phyloP scores from a whole-genome alignment of 768 basidiomycete species.

The Kwoniella newhampshirensis region DNA sequence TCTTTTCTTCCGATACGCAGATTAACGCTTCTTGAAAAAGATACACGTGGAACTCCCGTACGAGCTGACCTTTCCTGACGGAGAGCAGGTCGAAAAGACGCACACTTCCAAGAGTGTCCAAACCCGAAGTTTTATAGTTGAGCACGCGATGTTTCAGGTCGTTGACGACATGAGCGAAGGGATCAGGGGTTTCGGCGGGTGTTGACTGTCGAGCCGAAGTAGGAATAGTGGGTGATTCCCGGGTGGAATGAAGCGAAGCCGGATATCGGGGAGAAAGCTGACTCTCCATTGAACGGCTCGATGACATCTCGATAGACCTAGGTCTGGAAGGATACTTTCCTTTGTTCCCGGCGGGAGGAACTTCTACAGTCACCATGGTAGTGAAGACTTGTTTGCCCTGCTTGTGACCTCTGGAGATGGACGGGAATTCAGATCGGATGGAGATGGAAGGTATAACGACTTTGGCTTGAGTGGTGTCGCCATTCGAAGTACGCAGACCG shows the following conservation, averaged over 20 bases:
- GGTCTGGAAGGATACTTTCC: slow-evolving; percentile 34
- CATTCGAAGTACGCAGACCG: slow-evolving; percentile 10
- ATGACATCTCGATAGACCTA: slow-evolving; percentile 14
- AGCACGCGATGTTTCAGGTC: slow-evolving; percentile 86
- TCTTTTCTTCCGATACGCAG: slow-evolving; percentile 96
- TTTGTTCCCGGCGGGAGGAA: slow-evolving; percentile 59
- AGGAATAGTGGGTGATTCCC: slow-evolving; percentile 8
- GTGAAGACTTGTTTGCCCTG: slow-evolving; percentile 77
- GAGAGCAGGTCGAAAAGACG: slow-evolving; percentile 90
- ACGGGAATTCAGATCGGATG: slow-evolving; percentile 86
- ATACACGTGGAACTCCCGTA: slow-evolving; percentile 93
- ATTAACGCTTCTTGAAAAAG: slow-evolving; percentile 97
- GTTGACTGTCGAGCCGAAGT: slow-evolving; percentile 7
- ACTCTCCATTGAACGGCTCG: slow-evolving; percentile 10
- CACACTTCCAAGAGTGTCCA: slow-evolving; percentile 74
- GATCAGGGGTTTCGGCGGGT: slow-evolving; percentile 10
- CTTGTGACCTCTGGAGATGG: slow-evolving; percentile 63
- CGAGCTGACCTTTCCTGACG: slow-evolving; percentile 82
- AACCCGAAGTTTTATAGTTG: slow-evolving; percentile 93
- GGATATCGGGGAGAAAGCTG: slow-evolving; percentile 32
- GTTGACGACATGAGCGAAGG: slow-evolving; percentile 75
- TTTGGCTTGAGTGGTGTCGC: slow-evolving; percentile 53
- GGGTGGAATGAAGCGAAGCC: slow-evolving; percentile 32
- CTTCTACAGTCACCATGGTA: slow-evolving; percentile 89
- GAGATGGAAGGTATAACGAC: slow-evolving; percentile 90